Evolutionary conservation across 768 basidiomycete genomes (phyloP), one percentile per base, ranked within the genome.

Genomic region (Hygrophoropsis aurantiaca): DNA sequence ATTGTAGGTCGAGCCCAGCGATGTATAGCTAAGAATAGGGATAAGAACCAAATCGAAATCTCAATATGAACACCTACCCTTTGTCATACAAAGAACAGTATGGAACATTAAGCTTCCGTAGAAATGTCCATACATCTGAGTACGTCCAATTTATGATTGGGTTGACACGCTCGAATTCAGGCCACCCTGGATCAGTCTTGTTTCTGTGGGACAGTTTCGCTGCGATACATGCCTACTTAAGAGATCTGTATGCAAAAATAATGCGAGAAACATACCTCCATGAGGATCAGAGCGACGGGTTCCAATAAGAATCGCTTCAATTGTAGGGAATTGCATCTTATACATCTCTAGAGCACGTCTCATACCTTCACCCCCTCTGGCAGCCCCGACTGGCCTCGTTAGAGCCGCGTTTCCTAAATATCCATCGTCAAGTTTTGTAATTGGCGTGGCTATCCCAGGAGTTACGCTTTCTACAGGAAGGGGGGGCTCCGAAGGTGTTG

Each of bases 101-200:
- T 2, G 88, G 90, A 4, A 99, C 81, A 3, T 82, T 63, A 16
- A 94, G 67, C 42, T 71, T 68, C 15, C 82, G 75, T 36, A 99
- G 72, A 70, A 94, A 99, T 2, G 71, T 70, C 97, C 97, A 99
- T 4, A 99, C 82, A 53, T 94, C 83, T 9, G 68, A 62, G 67
- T 99, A 99, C 1, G 82, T 75, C 97, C 97, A 99, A 61, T 97
- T 85, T 47, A 99, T 89, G 57, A 99, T 87, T 0, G 97, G 97
- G 61, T 98, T 94, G 16, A 98, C 80, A 16, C 97, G 83, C 61
- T 92, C 85, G 56, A 93, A 93, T 4, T 62, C 57, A 6, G 97
- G 95, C 97, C 97, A 99, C 45, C 78, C 86, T 0, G 80, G 70
- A 66, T 99, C 97, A 4, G 94, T 97, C 64, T 81, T 86, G 52